Conservation (phyloP, 2,329 filamentous ascomycete genomes). For the Periglandula ipomoeae region DNA sequence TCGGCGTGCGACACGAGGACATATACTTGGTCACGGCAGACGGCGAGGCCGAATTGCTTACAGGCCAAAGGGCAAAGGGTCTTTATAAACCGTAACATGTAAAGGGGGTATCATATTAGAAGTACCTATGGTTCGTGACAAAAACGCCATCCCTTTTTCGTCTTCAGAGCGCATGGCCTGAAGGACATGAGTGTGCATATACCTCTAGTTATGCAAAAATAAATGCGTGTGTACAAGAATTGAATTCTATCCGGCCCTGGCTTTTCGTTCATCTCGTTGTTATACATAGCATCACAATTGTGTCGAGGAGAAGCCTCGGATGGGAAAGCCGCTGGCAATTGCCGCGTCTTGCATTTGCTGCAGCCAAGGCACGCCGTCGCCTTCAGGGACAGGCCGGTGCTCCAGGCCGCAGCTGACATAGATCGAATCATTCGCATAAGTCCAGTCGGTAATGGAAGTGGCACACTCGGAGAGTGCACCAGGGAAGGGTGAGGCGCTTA, state of each 20-base stretch:
- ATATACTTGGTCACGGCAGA: conserved; percentile 46
- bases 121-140: neutral
- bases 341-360: conserved; percentile 21
- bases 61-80: conserved; percentile 38
- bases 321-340: conserved; percentile 26
- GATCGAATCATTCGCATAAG: conserved; percentile 22
- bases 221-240: neutral
- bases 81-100: conserved; percentile 40
- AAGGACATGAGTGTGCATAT: neutral
- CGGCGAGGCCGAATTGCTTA: conserved; percentile 45
- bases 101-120: conserved; percentile 10
- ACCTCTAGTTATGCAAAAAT: too few species aligned
- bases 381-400: conserved; percentile 21
- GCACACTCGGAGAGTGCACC: conserved; percentile 21
- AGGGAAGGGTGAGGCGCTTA: conserved; percentile 26
- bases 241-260: neutral
- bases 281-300: conserved; percentile 1
- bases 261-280: neutral
- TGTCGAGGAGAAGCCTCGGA: conserved; percentile 8
- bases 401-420: conserved; percentile 25
- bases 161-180: neutral
- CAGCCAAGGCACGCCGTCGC: conserved; percentile 19
- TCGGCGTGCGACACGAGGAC: conserved; percentile 56
- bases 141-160: neutral
- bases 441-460: conserved; percentile 22